These are phyloP conservation scores for Backusella mclennaniae DNA, from an alignment of 192 early-diverging fungal species.

Conservation along the genomic window DNA sequence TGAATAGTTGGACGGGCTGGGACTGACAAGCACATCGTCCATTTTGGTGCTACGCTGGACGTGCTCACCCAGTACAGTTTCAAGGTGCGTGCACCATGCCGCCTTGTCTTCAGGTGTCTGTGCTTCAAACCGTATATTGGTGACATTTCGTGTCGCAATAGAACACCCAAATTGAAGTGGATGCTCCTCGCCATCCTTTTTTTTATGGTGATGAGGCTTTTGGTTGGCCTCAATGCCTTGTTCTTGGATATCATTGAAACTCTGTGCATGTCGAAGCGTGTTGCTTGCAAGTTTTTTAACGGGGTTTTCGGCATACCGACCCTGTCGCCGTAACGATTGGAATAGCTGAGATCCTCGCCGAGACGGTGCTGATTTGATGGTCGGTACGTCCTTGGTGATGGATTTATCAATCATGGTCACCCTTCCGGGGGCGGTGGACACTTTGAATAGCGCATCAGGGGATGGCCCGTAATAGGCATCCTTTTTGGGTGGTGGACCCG, in stretches of 20 bases:
- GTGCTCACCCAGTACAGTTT: slow-evolving; percentile 8
- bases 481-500: not conserved
- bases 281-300: not conserved
- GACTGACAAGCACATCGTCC: not conserved
- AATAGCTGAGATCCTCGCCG: not conserved
- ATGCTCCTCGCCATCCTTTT: slow-evolving; percentile 14
- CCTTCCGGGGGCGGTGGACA: slow-evolving; percentile 11
- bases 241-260: not conserved
- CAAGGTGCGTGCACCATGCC: slow-evolving; percentile 17
- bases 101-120: slow-evolving; percentile 14
- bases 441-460: slow-evolving; percentile 8
- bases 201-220: not conserved
- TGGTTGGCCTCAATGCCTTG: not conserved
- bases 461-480: slow-evolving; percentile 11
- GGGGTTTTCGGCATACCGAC: not conserved
- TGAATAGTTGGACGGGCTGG: not conserved
- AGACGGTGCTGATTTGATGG: not conserved
- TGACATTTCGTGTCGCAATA: slow-evolving; percentile 11
- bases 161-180: slow-evolving; percentile 27
- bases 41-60: not conserved
- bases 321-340: not conserved
- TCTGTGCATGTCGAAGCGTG: not conserved
- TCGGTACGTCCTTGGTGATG: not conserved
- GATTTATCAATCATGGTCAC: slow-evolving; percentile 14
- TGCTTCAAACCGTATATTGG: slow-evolving; percentile 19